phyloP scores from a whole-genome alignment of 1,284 basidiomycete species.

The Kwoniella shivajii region DNA sequence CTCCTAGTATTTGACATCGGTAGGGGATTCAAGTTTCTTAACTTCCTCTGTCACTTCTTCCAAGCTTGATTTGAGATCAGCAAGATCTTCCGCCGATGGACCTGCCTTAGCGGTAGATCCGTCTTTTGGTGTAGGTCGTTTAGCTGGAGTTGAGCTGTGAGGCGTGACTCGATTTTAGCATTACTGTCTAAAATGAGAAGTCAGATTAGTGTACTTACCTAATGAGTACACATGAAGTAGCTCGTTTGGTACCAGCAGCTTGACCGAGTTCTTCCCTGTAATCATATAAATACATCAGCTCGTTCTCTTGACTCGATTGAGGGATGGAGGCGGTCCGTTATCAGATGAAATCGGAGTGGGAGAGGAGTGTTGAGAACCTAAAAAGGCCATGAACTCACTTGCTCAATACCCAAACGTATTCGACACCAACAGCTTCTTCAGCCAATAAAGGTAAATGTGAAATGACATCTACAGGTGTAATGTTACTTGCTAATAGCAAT shows the following conservation, averaged over 20 bases:
- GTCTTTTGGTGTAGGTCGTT: conserved; percentile 54
- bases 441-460: conserved; percentile 93
- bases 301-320: not conserved
- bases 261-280: conserved; percentile 89
- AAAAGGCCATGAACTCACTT: conserved; percentile 39
- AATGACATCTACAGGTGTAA: conserved; percentile 97
- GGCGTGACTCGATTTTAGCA: conserved; percentile 29
- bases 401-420: conserved; percentile 69
- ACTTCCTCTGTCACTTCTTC: conserved; percentile 82
- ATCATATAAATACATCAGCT: not conserved
- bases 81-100: conserved; percentile 65
- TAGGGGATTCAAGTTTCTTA: conserved; percentile 62
- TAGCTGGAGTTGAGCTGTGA: conserved; percentile 56
- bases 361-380: not conserved
- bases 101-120: conserved; percentile 60
- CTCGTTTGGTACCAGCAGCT: conserved; percentile 94
- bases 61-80: conserved; percentile 62
- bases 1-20: conserved; percentile 22
- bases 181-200: conserved; percentile 10
- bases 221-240: conserved; percentile 96
- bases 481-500: conserved; percentile 92
- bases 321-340: no score
- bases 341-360: not conserved
- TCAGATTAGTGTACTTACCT: conserved; percentile 43
- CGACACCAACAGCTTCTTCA: conserved; percentile 85